A percentile compares a stretch with the other conserved stretches of the same genome.
These are phyloP conservation scores for Exophiala oligosperma DNA, from an alignment of 2,329 filamentous ascomycete species.

Conservation along the genomic window DNA sequence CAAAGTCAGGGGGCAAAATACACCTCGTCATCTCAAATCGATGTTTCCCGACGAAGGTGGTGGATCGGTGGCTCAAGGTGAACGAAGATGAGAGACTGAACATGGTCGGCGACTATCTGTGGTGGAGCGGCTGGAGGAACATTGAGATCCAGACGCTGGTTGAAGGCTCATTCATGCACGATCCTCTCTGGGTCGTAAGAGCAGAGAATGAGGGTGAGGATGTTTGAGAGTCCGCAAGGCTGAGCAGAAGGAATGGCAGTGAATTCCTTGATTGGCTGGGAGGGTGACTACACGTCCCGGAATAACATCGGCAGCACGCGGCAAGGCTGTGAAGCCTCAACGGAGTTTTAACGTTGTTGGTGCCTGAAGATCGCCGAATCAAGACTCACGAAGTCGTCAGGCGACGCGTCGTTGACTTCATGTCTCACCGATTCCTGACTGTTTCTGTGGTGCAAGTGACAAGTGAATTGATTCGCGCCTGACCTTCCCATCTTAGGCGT, in stretches of 20 bases:
- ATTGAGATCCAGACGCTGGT: slow-evolving; percentile 53
- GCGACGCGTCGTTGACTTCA: not conserved
- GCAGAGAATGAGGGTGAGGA: slow-evolving; percentile 28
- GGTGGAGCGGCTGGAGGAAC: slow-evolving; percentile 52
- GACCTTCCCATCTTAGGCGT: not conserved
- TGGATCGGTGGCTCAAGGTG: slow-evolving; percentile 49
- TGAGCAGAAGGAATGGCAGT: not conserved
- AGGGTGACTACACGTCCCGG: not conserved
- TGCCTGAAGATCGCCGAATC: not conserved
- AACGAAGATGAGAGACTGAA: slow-evolving; percentile 46
- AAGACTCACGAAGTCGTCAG: not conserved
- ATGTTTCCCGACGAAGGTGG: slow-evolving; percentile 56
- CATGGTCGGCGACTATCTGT: slow-evolving; percentile 55
- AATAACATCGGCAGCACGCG: not conserved
- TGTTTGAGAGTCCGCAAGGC: not conserved
- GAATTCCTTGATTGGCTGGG: not conserved
- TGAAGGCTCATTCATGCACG: slow-evolving; percentile 34
- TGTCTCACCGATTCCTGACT: not conserved
- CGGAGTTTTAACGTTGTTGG: not conserved
- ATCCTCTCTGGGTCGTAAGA: slow-evolving; percentile 49
- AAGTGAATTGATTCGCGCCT: not conserved
- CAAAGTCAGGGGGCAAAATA: slow-evolving; percentile 46
- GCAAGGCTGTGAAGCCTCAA: not conserved
- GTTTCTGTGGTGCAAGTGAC: too few relatives aligned
- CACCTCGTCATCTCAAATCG: slow-evolving; percentile 54